Conservation (phyloP, 805 yeast species). For the Danielia oregonensis region DNA sequence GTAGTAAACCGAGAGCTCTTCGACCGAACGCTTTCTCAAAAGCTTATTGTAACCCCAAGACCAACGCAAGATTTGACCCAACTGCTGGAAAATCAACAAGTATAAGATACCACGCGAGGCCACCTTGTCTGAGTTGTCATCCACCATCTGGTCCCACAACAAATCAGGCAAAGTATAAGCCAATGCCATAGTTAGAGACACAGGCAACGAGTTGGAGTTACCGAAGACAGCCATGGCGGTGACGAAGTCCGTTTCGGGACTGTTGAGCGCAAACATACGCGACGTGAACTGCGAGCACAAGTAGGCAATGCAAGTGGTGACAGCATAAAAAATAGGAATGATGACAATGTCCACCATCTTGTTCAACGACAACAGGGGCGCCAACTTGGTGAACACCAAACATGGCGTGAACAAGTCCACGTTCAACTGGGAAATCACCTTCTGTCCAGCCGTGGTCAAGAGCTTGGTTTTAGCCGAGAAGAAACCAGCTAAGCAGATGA, state of each 20-base stretch:
- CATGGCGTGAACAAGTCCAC: slow-evolving; percentile 95
- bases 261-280: slow-evolving; percentile 53
- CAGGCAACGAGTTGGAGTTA: slow-evolving; percentile 92
- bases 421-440: slow-evolving; percentile 69
- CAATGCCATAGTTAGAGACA: slow-evolving; percentile 77
- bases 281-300: slow-evolving; percentile 57
- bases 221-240: slow-evolving; percentile 98
- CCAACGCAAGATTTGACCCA: slow-evolving; percentile 82
- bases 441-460: slow-evolving; percentile 70
- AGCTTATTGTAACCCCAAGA: slow-evolving; percentile 81
- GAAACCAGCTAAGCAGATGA: slow-evolving; percentile 83
- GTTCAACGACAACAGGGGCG: slow-evolving; percentile 61
- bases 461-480: slow-evolving; percentile 74
- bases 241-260: slow-evolving; percentile 81
- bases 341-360: slow-evolving; percentile 77
- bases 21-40: slow-evolving; percentile 47
- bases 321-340: slow-evolving; percentile 80
- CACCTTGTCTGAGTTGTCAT: slow-evolving; percentile 64
- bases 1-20: slow-evolving; percentile 20
- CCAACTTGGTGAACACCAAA: slow-evolving; percentile 80
- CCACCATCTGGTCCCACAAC: slow-evolving; percentile 68
- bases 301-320: slow-evolving; percentile 76
- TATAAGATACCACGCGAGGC: slow-evolving; percentile 78
- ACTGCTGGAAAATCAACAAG: slow-evolving; percentile 71
- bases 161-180: slow-evolving; percentile 73